Evolutionary conservation across 2,329 filamentous ascomycete species (phyloP), one percentile per base, ranked within the genome.

Genomic region (Exserohilum rostratum): DNA sequence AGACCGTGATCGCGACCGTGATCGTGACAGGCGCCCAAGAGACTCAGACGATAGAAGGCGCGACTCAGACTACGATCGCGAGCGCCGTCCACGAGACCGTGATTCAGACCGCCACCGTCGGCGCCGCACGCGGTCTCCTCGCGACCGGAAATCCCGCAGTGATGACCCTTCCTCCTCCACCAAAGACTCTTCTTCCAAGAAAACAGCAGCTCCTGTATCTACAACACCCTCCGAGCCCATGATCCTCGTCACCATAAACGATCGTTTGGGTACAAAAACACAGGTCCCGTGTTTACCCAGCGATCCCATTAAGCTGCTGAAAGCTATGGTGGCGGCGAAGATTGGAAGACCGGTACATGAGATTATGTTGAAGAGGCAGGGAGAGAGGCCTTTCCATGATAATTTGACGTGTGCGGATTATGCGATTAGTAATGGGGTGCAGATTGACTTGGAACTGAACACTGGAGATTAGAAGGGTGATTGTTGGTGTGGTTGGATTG

Each of bases 171-270:
- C 29, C 12, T 20, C 29, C 12, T 12, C 27, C 20, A 25, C 18
- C 20, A 57, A 45, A 38, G 61, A 54, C 9, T 15, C 7, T 25
- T 25, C 22, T 5, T 15, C 7, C 17, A 52, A 52, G 34, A 55
- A 55, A 34, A 3, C 25, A 0, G 9, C 58, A 71, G 6, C 44
- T 3, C 58, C 73, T 27, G 69, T 78, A 6, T 33, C 54, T 2
- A 45, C 59, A 6, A 30, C 58, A 3, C 53, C 61, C 2, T 58
- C 81, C 5, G 89, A 96, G 70, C 88, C 91, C 52, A 96, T 97
- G 89, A 97, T 98, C 64, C 85, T 96, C 46, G 93, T 98, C 15
- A 87, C 93, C 68, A 87, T 98, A 70, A 98, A 98, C 74, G 93
- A 98, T 76, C 85, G 93, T n/a, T 80, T 98, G 31, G 93, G 93